Percentiles rank a stretch among this genome's conserved stretches.
phyloP scores from a whole-genome alignment of 2,329 filamentous ascomycete species.

The Dendrostoma leiphaemia region DNA sequence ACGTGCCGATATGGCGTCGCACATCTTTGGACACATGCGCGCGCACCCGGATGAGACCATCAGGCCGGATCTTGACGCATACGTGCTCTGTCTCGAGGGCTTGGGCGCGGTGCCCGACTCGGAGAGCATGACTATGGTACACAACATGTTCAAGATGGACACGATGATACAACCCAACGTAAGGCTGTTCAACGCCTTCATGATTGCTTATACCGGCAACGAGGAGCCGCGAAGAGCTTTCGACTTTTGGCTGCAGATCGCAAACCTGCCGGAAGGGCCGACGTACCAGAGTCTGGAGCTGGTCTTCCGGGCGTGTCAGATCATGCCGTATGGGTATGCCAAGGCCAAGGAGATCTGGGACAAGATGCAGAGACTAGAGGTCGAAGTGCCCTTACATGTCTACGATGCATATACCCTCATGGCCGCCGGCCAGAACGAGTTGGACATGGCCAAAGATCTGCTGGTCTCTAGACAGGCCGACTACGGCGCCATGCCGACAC shows the following conservation, averaged over 20 bases:
- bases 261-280: slow-evolving; percentile 80
- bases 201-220: slow-evolving; percentile 77
- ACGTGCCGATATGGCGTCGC: slow-evolving; percentile 78
- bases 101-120: slow-evolving; percentile 60
- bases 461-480: slow-evolving; percentile 66
- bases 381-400: slow-evolving; percentile 71
- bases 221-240: slow-evolving; percentile 66
- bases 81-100: slow-evolving; percentile 74
- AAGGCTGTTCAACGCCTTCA: slow-evolving; percentile 75
- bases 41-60: slow-evolving; percentile 61
- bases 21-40: slow-evolving; percentile 95
- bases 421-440: slow-evolving; percentile 68
- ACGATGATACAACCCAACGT: slow-evolving; percentile 75
- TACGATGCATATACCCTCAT: slow-evolving; percentile 77
- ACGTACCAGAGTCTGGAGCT: slow-evolving; percentile 77
- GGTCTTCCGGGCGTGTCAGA: slow-evolving; percentile 76
- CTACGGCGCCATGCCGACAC: slow-evolving; percentile 65
- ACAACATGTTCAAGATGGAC: slow-evolving; percentile 95
- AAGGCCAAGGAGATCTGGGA: slow-evolving; percentile 68
- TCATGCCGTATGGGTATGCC: slow-evolving; percentile 53
- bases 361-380: slow-evolving; percentile 69
- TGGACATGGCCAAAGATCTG: slow-evolving; percentile 65
- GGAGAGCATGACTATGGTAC: slow-evolving; percentile 70
- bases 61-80: slow-evolving; percentile 71
- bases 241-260: slow-evolving; percentile 81